Evolutionary conservation across 495 filamentous ascomycete species (phyloP), one percentile per base, ranked within the genome.

Genomic region (Aspergillus campestris): DNA sequence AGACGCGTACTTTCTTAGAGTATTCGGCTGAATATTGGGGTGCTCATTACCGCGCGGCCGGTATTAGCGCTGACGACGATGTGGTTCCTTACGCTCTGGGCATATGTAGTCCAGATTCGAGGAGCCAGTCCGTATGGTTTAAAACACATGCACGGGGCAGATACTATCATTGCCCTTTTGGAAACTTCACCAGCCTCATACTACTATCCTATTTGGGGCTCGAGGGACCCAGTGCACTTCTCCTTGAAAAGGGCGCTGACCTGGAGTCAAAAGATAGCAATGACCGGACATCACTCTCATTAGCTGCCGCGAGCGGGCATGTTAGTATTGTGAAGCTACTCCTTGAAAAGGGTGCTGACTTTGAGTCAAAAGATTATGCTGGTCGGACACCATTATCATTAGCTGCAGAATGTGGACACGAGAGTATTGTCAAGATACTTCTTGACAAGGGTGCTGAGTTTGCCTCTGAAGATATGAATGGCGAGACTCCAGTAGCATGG

Each of bases 11-110:
- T 40, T 64, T 66, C 40, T 38, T 67, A 11, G 32, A 58, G 31
- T 69, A 69, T 39, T 52, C 65, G 2, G 56, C 60, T n/a, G 53
- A 29, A 37, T 11, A 55, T 40, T 69, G 65, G 65, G 38, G 10
- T 32, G n/a, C n/a, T 35, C 65, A 69, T 34, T 57, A 59, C 24
- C 50, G 42, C 42, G 32, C 49, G 13, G 35, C 39, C 29, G 3
- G 44, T 30, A 56, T 45, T 18, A 57, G 34, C 7, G 45, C 48
- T 15, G 45, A 47, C 12, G 34, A 45, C 42, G 38, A n/a, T 5
- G 47, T 48, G 35, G 55, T 39, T 11, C 40, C 41, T 40, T 42
- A 24, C 10, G 13, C 39, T 48, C 48, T 45, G 54, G 24, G 14
- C 31, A 10, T 51, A 30, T 51, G 44, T 35, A 15, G 41, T 27